Conservation (phyloP, 768 basidiomycete species). For the Rhodosporidiobolus sp. region DNA sequence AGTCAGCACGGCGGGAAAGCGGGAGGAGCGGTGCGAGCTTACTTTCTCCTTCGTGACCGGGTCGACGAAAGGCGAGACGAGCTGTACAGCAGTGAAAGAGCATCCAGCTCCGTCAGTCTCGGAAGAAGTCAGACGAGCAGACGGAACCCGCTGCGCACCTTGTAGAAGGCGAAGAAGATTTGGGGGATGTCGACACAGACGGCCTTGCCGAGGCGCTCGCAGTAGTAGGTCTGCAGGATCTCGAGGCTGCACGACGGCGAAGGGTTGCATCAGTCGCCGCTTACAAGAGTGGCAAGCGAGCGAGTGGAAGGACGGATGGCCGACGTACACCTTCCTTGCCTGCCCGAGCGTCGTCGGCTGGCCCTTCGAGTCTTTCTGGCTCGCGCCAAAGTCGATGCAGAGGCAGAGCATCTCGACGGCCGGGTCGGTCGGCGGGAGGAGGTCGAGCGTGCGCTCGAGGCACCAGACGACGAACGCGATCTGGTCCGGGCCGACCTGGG, state of each 20-base stretch:
- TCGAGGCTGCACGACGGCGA: constrained; percentile 51
- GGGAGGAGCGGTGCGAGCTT: background rate
- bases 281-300: background rate
- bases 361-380: constrained; percentile 28
- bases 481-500: constrained; percentile 52
- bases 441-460: constrained; percentile 56
- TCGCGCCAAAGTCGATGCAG: constrained; percentile 45
- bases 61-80: constrained; percentile 61
- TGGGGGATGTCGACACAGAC: constrained; percentile 72
- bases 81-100: constrained; percentile 7
- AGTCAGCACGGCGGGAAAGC: background rate
- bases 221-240: constrained; percentile 45
- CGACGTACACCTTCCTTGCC: constrained; percentile 40
- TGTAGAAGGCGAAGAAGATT: constrained; percentile 42
- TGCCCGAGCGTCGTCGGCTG: constrained; percentile 43
- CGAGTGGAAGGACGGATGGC: background rate
- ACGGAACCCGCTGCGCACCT: constrained; percentile 4
- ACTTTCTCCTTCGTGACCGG: constrained; percentile 59
- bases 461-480: constrained; percentile 67
- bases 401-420: constrained; percentile 38
- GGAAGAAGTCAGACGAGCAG: background rate
- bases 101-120: too few relatives aligned
- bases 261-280: constrained; percentile 37
- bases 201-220: constrained; percentile 71
- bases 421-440: constrained; percentile 29